These are phyloP conservation scores for Trichosphaerium sp. DNA, from an alignment of 78 protist genomes.

Conservation along the genomic window DNA sequence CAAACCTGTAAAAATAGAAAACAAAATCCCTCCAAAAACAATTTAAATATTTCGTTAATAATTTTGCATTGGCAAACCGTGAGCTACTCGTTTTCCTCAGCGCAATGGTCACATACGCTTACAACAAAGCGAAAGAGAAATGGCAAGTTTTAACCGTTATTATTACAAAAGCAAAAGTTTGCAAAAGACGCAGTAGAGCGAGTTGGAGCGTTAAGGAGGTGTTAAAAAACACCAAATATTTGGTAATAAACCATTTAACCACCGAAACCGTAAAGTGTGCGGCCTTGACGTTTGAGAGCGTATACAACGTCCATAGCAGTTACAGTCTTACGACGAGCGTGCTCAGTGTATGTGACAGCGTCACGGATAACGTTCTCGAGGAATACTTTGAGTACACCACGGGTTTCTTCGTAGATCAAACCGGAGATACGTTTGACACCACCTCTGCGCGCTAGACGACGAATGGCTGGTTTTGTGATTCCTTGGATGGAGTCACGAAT, in stretches of 20 bases:
- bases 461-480: constrained; percentile 93
- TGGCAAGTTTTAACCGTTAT: too few relatives aligned
- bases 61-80: too few relatives aligned
- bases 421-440: constrained; percentile 81
- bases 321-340: constrained; percentile 89
- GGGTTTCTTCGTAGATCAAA: constrained; percentile 92
- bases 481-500: constrained; percentile 86
- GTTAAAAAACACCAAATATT: constrained; percentile 34
- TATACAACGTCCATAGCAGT: constrained; percentile 93
- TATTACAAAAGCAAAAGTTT: too few relatives aligned
- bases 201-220: too few relatives aligned
- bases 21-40: too few relatives aligned
- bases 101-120: too few relatives aligned
- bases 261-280: constrained; percentile 93
- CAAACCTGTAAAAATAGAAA: too few relatives aligned
- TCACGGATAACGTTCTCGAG: constrained; percentile 84
- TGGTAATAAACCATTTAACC: too few relatives aligned
- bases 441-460: constrained; percentile 87
- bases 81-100: too few relatives aligned
- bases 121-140: too few relatives aligned
- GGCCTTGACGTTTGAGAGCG: constrained; percentile 92
- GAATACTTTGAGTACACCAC: constrained; percentile 78
- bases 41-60: too few relatives aligned
- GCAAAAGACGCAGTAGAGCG: too few relatives aligned
- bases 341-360: constrained; percentile 92